Evolutionary conservation across 2,329 filamentous ascomycete genomes (phyloP).

Genomic region (Fusarium dimerum): DNA sequence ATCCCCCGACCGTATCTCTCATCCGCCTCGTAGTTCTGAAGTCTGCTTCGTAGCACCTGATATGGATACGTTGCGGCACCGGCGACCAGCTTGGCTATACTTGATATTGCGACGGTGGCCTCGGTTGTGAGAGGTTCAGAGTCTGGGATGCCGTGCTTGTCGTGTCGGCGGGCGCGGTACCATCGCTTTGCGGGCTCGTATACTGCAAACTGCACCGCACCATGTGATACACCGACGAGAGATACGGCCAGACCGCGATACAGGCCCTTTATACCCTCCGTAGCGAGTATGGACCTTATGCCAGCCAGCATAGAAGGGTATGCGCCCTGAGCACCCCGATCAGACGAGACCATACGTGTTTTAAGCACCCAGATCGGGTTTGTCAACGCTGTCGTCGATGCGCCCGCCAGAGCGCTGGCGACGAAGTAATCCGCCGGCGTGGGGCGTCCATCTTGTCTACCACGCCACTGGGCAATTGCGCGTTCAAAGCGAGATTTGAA

Average conservation of each 20-base stretch:
- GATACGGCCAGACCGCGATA: slow-evolving; percentile 85
- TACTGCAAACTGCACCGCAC: slow-evolving; percentile 92
- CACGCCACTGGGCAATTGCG: slow-evolving; percentile 36
- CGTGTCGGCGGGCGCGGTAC: slow-evolving; percentile 51
- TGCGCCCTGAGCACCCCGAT: slow-evolving; percentile 71
- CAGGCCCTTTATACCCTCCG: slow-evolving; percentile 77
- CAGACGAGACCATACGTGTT: slow-evolving; percentile 91
- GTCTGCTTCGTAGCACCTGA: slow-evolving; percentile 82
- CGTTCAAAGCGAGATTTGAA: slow-evolving; percentile 61
- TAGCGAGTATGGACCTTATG: slow-evolving; percentile 62
- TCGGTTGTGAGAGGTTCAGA: slow-evolving; percentile 58
- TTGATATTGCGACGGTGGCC: slow-evolving; percentile 80
- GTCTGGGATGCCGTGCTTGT: slow-evolving; percentile 16
- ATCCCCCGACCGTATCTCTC: slow-evolving; percentile 70
- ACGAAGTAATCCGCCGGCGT: slow-evolving; percentile 75
- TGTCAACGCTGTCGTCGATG: slow-evolving; percentile 77
- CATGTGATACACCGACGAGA: slow-evolving; percentile 84
- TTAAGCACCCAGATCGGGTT: slow-evolving; percentile 99
- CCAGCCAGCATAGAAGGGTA: slow-evolving; percentile 80
- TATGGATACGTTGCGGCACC: slow-evolving; percentile 93
- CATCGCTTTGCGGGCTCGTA: slow-evolving; percentile 72
- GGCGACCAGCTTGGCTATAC: slow-evolving; percentile 80
- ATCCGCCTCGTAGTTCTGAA: slow-evolving; percentile 88
- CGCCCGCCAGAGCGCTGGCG: slow-evolving; percentile 70
- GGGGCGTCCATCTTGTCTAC: slow-evolving; percentile 15